Percentiles rank a stretch among this genome's conserved stretches.
Conservation (phyloP, 2,329 filamentous ascomycete genomes). For the Cadophora sp. region DNA sequence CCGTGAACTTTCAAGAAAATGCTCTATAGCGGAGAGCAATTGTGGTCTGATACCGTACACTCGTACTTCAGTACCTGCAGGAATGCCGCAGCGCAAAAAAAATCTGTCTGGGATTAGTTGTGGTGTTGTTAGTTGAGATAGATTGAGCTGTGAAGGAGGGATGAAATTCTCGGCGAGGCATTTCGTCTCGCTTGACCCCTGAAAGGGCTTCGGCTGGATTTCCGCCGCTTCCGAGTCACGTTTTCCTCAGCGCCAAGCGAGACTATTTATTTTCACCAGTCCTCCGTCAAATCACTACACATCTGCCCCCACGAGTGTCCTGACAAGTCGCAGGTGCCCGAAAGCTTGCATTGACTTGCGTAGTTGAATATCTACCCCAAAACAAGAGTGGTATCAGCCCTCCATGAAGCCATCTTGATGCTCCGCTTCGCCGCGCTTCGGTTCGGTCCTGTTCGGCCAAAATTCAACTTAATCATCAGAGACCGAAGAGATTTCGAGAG, state of each 20-base stretch:
- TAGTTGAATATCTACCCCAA: no score
- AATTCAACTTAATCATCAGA: neutral
- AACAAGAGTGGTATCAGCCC: neutral
- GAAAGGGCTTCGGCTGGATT: neutral
- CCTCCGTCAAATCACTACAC: neutral
- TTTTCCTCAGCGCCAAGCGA: neutral
- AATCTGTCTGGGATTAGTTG: neutral
- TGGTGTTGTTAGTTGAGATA: neutral
- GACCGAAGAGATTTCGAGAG: neutral
- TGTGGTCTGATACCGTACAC: constrained; percentile 2
- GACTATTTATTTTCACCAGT: neutral
- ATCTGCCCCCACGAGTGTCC: neutral
- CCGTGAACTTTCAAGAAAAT: neutral
- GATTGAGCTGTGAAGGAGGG: neutral
- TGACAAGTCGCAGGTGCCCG: neutral
- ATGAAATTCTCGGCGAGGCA: neutral
- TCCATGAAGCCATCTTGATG: neutral
- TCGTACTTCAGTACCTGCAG: constrained; percentile 13
- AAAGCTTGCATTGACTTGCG: neutral
- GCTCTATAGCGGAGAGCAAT: neutral
- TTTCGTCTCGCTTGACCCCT: constrained; percentile 1
- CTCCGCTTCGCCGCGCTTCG: neutral
- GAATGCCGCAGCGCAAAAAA: neutral
- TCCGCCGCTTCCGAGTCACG: constrained; percentile 8
- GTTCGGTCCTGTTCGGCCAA: neutral